A percentile compares a stretch with the other conserved stretches of the same genome.
Evolutionary conservation across 345 rosid genomes (phyloP).

Genomic region (Mangifera indica): DNA sequence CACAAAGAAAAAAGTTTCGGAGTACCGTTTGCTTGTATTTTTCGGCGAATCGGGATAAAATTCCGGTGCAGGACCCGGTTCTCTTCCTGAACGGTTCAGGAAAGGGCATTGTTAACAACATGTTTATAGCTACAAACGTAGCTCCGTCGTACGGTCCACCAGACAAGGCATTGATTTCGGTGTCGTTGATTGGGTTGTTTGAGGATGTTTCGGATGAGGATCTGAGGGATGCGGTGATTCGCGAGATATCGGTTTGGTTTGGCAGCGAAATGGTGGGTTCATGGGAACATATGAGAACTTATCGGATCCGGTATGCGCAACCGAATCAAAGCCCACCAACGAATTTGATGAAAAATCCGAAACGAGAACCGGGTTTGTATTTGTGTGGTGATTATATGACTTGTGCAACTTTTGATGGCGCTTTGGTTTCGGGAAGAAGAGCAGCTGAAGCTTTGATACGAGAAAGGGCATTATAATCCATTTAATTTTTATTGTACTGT

Average conservation of each 20-base stretch:
- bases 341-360: slow-evolving; percentile 53
- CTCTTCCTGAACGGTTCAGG: slow-evolving; percentile 79
- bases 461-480: slow-evolving; percentile 21
- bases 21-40: slow-evolving; percentile 82
- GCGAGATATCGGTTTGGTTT: slow-evolving; percentile 76
- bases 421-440: slow-evolving; percentile 77
- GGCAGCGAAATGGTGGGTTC: slow-evolving; percentile 46
- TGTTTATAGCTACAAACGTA: slow-evolving; percentile 86
- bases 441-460: slow-evolving; percentile 72
- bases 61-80: slow-evolving; percentile 71
- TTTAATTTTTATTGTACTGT: neutral
- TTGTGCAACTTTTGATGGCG: slow-evolving; percentile 87
- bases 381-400: slow-evolving; percentile 76
- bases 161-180: slow-evolving; percentile 67
- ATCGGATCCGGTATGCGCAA: slow-evolving; percentile 68
- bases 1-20: slow-evolving; percentile 45
- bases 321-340: slow-evolving; percentile 87
- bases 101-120: slow-evolving; percentile 78
- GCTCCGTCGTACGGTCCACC: slow-evolving; percentile 72
- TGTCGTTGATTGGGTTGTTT: slow-evolving; percentile 69
- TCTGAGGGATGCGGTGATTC: slow-evolving; percentile 44
- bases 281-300: slow-evolving; percentile 79
- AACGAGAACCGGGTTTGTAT: slow-evolving; percentile 45
- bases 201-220: slow-evolving; percentile 50
- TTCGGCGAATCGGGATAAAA: slow-evolving; percentile 43